Evolutionary conservation across 139 green algal species (phyloP), one percentile per base, ranked within the genome.

Genomic region (Chlorella sp.): DNA sequence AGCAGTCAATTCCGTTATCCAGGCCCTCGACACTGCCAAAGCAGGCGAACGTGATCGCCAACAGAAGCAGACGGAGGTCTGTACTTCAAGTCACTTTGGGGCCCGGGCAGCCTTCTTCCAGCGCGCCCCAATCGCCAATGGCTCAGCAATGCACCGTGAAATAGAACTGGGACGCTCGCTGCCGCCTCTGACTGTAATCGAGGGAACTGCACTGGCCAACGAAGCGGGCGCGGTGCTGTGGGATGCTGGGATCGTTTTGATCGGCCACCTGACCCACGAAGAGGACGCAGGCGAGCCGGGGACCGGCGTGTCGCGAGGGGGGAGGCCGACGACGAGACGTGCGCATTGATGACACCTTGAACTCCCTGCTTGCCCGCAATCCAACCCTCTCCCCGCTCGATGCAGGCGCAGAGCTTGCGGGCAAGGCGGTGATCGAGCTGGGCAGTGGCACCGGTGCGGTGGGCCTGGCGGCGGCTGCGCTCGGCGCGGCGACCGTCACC

Each of bases 191-290:
- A 31, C 4, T 8, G 38, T 68, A 35, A 33, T 40, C 64, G 42
- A 71, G 41, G 64, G 63, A 12, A 11, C 11, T n/a, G 21, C 19
- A 29, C 53, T 79, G 43, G 53, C 59, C 6, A 64, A 86, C 42
- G 70, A 83, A 1, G 75, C 80, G 21, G 80, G 75, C 2, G 80
- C 76, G 14, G 80, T 86, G 25, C 38, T 82, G 8, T 86, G 80
- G 80, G 80, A 86, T 36, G 75, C 80, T 35, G 75, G 64, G 1
- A 36, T 86, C 8, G 66, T 76, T 1, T 64, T 82, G 4, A 36
- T 56, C 21, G 11, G 80, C 15, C 80, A 73, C 46, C 27, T 86
- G 23, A 35, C 56, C 15, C 45, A 61, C 42, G 33, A 15, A 35
- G 12, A 62, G 27, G 62, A n/a, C 65, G 71, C 41, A 25, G 41